Evolutionary conservation across 202 grass and related monocot genomes (phyloP).

Genomic region (Dendrocalamus latiflorus): DNA sequence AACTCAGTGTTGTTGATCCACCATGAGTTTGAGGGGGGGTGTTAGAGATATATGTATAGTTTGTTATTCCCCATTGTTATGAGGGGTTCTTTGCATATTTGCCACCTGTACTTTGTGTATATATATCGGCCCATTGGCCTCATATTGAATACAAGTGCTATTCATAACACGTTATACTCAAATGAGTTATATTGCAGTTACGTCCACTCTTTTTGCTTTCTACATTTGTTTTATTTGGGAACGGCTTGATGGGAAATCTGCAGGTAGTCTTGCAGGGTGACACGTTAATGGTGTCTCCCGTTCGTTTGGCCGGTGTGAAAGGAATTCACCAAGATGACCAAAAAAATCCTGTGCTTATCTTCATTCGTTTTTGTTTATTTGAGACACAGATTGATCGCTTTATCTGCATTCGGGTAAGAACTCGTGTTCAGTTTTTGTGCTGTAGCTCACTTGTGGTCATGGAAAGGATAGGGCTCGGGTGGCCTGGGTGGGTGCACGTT

Average conservation of each 20-base stretch:
- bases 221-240: background rate
- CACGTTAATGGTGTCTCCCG: background rate
- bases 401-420: conserved; percentile 21
- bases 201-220: conserved; percentile 1
- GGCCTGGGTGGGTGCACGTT: conserved; percentile 27
- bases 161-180: background rate
- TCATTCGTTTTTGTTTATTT: conserved; percentile 21
- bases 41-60: no score
- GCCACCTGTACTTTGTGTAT: no score
- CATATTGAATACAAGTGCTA: no score
- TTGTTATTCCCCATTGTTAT: no score
- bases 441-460: conserved; percentile 34
- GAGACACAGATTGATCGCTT: conserved; percentile 26
- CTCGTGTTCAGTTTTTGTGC: conserved; percentile 1
- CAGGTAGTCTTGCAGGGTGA: background rate
- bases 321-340: background rate
- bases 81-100: no score
- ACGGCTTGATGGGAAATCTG: background rate
- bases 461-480: conserved; percentile 49
- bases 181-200: background rate
- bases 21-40: no score
- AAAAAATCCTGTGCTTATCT: background rate
- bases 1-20: no score
- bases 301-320: background rate
- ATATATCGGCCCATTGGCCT: no score